Evolutionary conservation across 768 basidiomycete genomes (phyloP).

Genomic region (Suillus lakei): DNA sequence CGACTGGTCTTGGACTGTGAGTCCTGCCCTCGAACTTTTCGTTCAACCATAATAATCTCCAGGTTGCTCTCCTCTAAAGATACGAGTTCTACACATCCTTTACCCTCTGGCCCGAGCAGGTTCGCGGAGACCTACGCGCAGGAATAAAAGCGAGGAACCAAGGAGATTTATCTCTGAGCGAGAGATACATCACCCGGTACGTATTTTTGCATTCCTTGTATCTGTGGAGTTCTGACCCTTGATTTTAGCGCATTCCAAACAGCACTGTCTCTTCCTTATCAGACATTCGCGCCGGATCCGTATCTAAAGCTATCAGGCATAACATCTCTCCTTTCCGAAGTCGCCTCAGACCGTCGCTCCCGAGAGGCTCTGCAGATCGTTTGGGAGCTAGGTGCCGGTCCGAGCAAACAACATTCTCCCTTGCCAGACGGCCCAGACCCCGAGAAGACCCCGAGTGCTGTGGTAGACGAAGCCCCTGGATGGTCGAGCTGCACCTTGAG

Average conservation of each 20-base stretch:
- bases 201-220: constrained; percentile 19
- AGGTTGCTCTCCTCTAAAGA: constrained; percentile 32
- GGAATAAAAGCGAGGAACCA: constrained; percentile 67
- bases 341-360: constrained; percentile 38
- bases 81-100: constrained; percentile 60
- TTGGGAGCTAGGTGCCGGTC: constrained; percentile 25
- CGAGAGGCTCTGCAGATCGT: constrained; percentile 27
- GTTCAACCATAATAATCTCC: neutral
- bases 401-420: constrained; percentile 7
- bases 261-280: constrained; percentile 47
- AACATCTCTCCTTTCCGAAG: constrained; percentile 61
- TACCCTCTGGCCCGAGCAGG: constrained; percentile 68
- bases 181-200: constrained; percentile 58
- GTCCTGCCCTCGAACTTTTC: constrained; percentile 18
- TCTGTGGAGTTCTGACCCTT: constrained; percentile 8
- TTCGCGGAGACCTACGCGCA: constrained; percentile 66
- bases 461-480: neutral
- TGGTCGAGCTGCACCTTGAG: constrained; percentile 35
- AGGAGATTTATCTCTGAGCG: constrained; percentile 56
- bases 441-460: neutral
- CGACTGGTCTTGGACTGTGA: constrained; percentile 51
- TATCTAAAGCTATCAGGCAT: constrained; percentile 73
- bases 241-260: constrained; percentile 58
- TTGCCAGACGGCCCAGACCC: constrained; percentile 5
- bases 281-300: constrained; percentile 46